Evolutionary conservation across 306 rosid species (phyloP), one percentile per base, ranked within the genome.

Genomic region (Rosa multiflora): DNA sequence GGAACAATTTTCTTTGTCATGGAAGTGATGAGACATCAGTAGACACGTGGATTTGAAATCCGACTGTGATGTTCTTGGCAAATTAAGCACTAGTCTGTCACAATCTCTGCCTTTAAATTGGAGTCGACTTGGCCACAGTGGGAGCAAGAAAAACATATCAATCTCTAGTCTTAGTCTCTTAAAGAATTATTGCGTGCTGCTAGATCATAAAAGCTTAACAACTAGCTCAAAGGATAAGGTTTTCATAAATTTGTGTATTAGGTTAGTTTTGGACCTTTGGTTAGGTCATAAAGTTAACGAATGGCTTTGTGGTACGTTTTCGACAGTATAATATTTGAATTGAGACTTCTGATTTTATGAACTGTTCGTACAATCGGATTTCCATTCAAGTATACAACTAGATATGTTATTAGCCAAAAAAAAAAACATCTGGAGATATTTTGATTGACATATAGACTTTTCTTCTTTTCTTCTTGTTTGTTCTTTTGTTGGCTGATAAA

Each of bases 11-110:
- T 78, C 55, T 77, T 70, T 81, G 87, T 72, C 87, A 88, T 39
- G 84, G 84, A 78, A 88, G 82, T 74, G 79, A 76, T 74, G 77
- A 76, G 85, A 86, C 90, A 86, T 80, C 84, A 84, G 70, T 83
- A 71, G 94, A 88, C 90, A 74, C 74, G 55, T 73, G 75, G 74
- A 75, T 49, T 49, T 21, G 83, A 69, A 70, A 48, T 75, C 39
- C 37, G 61, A 70, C 11, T 64, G 71, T 77, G 85, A 72, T 73
- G 67, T 52, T 35, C 67, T 40, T 55, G 67, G 52, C 37, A 39
- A 7, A 43, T 42, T 43, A 9, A 55, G 77, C 52, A 51, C 63
- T 39, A 67, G 3, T 40, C 7, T 74, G 77, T 51, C 62, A 32
- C 10, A 35, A 49, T 70, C 15, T 63, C 56, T 40, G 15, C 39